Evolutionary conservation across 2,329 filamentous ascomycete species (phyloP).

Genomic region (Hymenoscyphus infarciens): DNA sequence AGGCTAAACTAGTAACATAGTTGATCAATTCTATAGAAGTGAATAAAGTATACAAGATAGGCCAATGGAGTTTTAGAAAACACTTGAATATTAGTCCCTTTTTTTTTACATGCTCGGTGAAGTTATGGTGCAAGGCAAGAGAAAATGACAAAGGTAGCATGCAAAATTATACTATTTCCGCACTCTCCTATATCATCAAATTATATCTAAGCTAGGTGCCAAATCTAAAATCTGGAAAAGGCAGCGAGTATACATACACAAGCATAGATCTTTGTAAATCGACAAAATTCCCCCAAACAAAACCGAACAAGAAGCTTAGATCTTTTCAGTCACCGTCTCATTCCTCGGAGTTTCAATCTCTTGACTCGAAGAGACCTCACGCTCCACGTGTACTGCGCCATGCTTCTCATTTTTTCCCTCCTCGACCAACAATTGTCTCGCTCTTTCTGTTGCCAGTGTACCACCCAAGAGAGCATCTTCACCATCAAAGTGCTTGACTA

Average conservation of each 20-base stretch:
- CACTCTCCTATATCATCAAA: background rate
- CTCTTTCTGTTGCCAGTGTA: conserved; percentile 26
- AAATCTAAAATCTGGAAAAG: background rate
- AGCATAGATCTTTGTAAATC: background rate
- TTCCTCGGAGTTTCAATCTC: background rate
- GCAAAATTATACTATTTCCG: background rate
- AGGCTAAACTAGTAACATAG: too few species aligned
- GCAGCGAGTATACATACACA: background rate
- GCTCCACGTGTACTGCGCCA: background rate
- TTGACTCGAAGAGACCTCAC: background rate
- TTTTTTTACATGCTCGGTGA: too few species aligned
- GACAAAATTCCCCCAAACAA: background rate
- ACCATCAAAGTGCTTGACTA: conserved; percentile 44
- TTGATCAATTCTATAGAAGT: too few species aligned
- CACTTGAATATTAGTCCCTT: too few species aligned
- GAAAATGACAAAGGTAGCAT: background rate
- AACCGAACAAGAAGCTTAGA: background rate
- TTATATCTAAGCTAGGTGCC: background rate
- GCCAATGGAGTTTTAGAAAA: too few species aligned
- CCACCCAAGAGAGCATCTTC: conserved; percentile 38
- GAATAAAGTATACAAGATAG: too few species aligned
- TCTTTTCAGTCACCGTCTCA: background rate
- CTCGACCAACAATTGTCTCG: conserved; percentile 20
- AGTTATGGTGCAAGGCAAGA: too few species aligned
- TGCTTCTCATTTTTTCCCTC: conserved; percentile 8